phyloP scores from a whole-genome alignment of 495 filamentous ascomycete genomes.

The Penicillium dipodomyicola region DNA sequence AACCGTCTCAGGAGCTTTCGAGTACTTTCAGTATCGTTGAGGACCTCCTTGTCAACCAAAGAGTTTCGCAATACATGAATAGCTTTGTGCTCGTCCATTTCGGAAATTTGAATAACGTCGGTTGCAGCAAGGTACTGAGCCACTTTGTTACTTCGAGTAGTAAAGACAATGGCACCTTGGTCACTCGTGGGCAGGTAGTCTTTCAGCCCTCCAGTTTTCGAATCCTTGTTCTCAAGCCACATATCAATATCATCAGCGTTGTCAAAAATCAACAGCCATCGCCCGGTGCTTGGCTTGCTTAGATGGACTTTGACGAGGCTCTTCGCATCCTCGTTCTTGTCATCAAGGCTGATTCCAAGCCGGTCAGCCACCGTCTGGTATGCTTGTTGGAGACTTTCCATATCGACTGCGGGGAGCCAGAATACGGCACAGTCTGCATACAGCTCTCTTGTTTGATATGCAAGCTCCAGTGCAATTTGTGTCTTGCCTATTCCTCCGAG shows the following conservation, averaged over 20 bases:
- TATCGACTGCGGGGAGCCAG: constrained; percentile 46
- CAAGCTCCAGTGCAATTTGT: constrained; percentile 49
- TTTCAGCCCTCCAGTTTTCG: neutral
- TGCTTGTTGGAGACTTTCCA: constrained; percentile 43
- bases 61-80: constrained; percentile 20
- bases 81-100: constrained; percentile 30
- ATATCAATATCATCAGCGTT: constrained; percentile 41
- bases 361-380: constrained; percentile 41
- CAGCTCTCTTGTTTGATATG: constrained; percentile 37
- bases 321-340: constrained; percentile 6
- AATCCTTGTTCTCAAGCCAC: constrained; percentile 16
- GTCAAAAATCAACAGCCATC: constrained; percentile 44
- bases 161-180: constrained; percentile 39
- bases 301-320: constrained; percentile 31
- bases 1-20: constrained; percentile 28
- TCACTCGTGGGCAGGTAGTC: constrained; percentile 28
- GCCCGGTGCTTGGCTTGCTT: constrained; percentile 18
- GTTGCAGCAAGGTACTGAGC: constrained; percentile 21
- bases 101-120: constrained; percentile 24
- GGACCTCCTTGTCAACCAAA: constrained; percentile 25
- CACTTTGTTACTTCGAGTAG: constrained; percentile 32
- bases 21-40: constrained; percentile 14
- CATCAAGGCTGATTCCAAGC: constrained; percentile 9
- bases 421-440: constrained; percentile 45
- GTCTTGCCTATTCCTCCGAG: constrained; percentile 53